Evolutionary conservation across 192 early-diverging fungal species (phyloP).

Genomic region (Thamnidium elegans): DNA sequence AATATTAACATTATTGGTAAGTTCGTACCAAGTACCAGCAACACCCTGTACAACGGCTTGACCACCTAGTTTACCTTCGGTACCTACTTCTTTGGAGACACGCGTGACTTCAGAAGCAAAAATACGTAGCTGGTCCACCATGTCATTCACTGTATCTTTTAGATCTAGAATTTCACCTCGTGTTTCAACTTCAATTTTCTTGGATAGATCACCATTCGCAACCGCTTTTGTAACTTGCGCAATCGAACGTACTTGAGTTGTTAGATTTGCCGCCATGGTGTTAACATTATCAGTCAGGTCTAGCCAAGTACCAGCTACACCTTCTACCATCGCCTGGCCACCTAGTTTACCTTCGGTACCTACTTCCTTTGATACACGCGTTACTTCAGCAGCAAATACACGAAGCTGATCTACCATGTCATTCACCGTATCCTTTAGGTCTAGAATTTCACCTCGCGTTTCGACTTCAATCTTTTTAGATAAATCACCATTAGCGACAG

Average conservation of each 20-base stretch:
- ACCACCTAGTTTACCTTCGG: slow-evolving; percentile 59
- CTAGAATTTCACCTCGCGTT: slow-evolving; percentile 52
- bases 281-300: slow-evolving; percentile 53
- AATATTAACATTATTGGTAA: slow-evolving; percentile 57
- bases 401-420: slow-evolving; percentile 49
- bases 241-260: slow-evolving; percentile 57
- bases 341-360: slow-evolving; percentile 69
- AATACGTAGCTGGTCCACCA: slow-evolving; percentile 54
- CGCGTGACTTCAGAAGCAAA: slow-evolving; percentile 60
- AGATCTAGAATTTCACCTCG: slow-evolving; percentile 66
- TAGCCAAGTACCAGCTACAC: slow-evolving; percentile 60
- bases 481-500: slow-evolving; percentile 55
- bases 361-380: slow-evolving; percentile 68
- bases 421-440: slow-evolving; percentile 58
- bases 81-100: slow-evolving; percentile 65
- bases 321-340: slow-evolving; percentile 55
- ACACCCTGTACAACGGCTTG: slow-evolving; percentile 55
- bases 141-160: slow-evolving; percentile 68
- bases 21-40: slow-evolving; percentile 52
- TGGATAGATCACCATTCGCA: slow-evolving; percentile 59
- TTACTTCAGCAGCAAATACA: slow-evolving; percentile 62
- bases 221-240: slow-evolving; percentile 64
- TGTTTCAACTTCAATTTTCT: slow-evolving; percentile 61
- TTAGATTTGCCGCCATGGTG: slow-evolving; percentile 47
- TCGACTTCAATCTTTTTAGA: slow-evolving; percentile 46